Evolutionary conservation across 2,329 filamentous ascomycete genomes (phyloP).

Genomic region (Verticillium nubilum): DNA sequence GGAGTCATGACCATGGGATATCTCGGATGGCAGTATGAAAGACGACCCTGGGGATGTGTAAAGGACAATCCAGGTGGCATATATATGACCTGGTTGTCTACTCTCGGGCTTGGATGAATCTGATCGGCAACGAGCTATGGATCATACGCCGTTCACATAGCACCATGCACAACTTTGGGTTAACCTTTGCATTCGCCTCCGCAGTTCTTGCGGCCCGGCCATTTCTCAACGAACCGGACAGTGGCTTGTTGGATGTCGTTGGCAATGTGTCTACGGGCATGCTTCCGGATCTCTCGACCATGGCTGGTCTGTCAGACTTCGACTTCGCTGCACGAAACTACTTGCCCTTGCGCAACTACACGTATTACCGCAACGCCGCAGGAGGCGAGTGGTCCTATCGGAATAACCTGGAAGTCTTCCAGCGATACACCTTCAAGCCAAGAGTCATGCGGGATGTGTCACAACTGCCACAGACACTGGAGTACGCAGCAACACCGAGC

Average conservation of each 20-base stretch:
- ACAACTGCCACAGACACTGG: constrained; percentile 21
- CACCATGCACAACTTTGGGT: not conserved
- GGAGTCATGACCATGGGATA: not conserved
- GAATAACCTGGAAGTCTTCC: constrained; percentile 42
- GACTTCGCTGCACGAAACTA: constrained; percentile 36
- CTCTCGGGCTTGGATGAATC: not conserved
- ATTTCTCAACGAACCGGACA: not conserved
- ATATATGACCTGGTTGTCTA: not conserved
- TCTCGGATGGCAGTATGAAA: not conserved
- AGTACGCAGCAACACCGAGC: constrained; percentile 9
- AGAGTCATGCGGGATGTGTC: constrained; percentile 34
- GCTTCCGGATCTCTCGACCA: constrained; percentile 28
- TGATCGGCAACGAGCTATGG: not conserved
- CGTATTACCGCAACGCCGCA: constrained; percentile 41
- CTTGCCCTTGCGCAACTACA: constrained; percentile 32
- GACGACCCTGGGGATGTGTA: no score
- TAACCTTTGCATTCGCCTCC: not conserved
- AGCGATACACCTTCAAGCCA: constrained; percentile 32
- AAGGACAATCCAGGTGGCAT: not conserved
- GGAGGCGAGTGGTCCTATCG: constrained; percentile 42
- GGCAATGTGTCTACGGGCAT: constrained; percentile 11
- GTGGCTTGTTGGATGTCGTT: not conserved
- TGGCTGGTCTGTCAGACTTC: constrained; percentile 40
- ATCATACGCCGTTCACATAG: not conserved
- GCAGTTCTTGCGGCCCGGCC: not conserved